Percentiles rank a stretch among this genome's conserved stretches.
phyloP scores from a whole-genome alignment of 2,329 filamentous ascomycete genomes.

The Cytospora schulzeri region DNA sequence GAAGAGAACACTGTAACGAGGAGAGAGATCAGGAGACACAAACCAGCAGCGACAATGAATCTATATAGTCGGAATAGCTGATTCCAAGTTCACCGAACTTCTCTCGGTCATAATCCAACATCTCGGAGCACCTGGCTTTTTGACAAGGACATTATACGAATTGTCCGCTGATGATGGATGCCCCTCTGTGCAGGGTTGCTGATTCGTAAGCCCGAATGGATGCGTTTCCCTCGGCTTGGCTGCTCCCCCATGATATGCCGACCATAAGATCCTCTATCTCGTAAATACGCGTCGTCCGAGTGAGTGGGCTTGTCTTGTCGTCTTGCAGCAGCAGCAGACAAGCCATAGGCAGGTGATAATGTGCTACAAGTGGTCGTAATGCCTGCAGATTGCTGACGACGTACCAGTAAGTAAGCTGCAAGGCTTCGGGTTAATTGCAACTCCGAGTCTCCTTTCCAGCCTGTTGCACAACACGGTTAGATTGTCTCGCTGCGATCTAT shows the following conservation, averaged over 20 bases:
- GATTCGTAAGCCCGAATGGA: too few relatives aligned
- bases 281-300: neutral
- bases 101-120: neutral
- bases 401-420: neutral
- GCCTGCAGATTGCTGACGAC: neutral
- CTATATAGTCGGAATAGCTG: neutral
- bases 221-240: too few relatives aligned
- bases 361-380: too few relatives aligned
- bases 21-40: neutral
- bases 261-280: neutral
- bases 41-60: neutral
- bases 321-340: neutral
- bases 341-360: too few relatives aligned
- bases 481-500: too few relatives aligned
- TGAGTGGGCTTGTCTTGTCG: neutral
- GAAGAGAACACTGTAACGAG: neutral
- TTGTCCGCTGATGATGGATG: neutral
- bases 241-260: neutral
- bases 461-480: too few relatives aligned
- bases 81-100: too few relatives aligned
- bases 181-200: too few relatives aligned
- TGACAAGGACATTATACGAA: neutral
- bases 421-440: neutral
- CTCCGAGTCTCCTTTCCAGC: neutral
- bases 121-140: neutral